Evolutionary conservation across 805 yeast species (phyloP).

Genomic region (Blastobotrys americana): DNA sequence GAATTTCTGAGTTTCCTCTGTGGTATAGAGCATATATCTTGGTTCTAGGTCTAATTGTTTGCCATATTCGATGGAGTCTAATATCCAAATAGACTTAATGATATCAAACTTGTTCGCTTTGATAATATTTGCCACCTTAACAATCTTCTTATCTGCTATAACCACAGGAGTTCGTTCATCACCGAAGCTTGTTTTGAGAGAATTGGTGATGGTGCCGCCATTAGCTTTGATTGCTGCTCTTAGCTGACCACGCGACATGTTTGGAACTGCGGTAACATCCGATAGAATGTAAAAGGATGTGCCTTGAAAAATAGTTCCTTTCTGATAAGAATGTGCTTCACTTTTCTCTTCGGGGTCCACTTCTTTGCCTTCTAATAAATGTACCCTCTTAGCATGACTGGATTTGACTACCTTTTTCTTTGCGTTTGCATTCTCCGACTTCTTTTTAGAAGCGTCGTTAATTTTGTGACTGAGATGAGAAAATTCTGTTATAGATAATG

Average conservation of each 20-base stretch:
- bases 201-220: conserved; percentile 27
- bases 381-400: conserved; percentile 6
- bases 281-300: conserved; percentile 22
- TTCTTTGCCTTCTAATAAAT: conserved; percentile 2
- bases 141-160: conserved; percentile 22
- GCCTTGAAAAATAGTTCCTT: conserved; percentile 18
- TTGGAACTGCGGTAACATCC: conserved; percentile 20
- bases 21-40: conserved; percentile 18
- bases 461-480: conserved; percentile 29
- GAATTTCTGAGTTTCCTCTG: conserved; percentile 17
- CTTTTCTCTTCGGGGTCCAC: conserved; percentile 4
- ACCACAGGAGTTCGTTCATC: conserved; percentile 2
- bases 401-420: conserved; percentile 19
- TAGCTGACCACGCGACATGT: conserved; percentile 10
- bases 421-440: conserved; percentile 28
- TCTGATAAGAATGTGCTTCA: too few species aligned
- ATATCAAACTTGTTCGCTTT: conserved; percentile 37
- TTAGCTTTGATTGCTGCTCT: conserved; percentile 20
- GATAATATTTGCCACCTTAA: conserved; percentile 8
- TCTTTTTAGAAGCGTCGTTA: conserved; percentile 17
- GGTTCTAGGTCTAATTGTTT: conserved; percentile 52
- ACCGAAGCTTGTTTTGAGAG: conserved; percentile 6
- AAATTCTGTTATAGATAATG: conserved; percentile 51
- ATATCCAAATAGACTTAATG: conserved; percentile 62
- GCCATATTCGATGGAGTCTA: conserved; percentile 48